phyloP scores from a whole-genome alignment of 768 basidiomycete species.

The Symmetrospora coprosmae region DNA sequence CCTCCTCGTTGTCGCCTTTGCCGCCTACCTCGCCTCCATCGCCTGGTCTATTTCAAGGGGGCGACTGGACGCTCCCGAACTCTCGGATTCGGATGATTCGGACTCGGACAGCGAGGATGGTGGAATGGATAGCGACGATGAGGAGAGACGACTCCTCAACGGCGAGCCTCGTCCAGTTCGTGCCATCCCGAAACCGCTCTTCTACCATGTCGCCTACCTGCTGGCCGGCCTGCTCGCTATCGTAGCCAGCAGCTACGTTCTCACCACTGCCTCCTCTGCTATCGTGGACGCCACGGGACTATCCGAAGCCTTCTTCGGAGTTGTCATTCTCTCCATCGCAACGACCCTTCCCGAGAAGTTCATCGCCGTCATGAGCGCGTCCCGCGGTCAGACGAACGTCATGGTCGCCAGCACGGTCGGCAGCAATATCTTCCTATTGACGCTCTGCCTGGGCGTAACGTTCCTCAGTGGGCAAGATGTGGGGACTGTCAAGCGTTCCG shows the following conservation, averaged over 20 bases:
- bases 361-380: slow-evolving; percentile 27
- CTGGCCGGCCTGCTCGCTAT: slow-evolving; percentile 16
- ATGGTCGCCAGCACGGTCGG: slow-evolving; percentile 30
- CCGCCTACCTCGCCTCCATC: slow-evolving; percentile 22
- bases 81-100: slow-evolving; percentile 22
- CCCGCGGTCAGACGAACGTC: slow-evolving; percentile 25
- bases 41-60: slow-evolving; percentile 27
- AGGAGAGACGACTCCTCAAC: slow-evolving; percentile 1
- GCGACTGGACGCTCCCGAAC: slow-evolving; percentile 26
- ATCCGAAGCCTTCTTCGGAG: slow-evolving; percentile 25
- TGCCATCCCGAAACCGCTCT: not conserved
- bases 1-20: slow-evolving; percentile 20
- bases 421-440: slow-evolving; percentile 29
- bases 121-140: not conserved
- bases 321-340: slow-evolving; percentile 28
- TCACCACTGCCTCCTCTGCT: slow-evolving; percentile 6
- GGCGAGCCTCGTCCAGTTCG: not conserved
- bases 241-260: slow-evolving; percentile 10
- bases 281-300: slow-evolving; percentile 24
- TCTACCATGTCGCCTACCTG: slow-evolving; percentile 4
- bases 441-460: slow-evolving; percentile 27
- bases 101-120: slow-evolving; percentile 7
- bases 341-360: slow-evolving; percentile 33
- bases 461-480: not conserved
- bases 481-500: not conserved